phyloP scores from a whole-genome alignment of 495 filamentous ascomycete species.

The Glonium stellatum region DNA sequence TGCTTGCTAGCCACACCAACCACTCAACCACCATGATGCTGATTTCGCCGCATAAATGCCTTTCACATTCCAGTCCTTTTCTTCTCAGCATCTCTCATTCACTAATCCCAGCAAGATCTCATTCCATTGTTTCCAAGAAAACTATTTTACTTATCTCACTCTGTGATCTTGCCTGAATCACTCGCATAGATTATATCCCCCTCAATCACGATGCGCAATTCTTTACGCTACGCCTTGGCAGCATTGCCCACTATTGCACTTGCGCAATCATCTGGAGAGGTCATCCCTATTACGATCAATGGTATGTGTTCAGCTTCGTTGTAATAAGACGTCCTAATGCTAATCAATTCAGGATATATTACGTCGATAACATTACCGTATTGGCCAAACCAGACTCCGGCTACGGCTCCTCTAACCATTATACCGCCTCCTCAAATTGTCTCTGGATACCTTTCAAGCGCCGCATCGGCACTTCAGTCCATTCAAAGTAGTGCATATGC shows the following conservation, averaged over 20 bases:
- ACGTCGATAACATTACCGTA: constrained; percentile 5
- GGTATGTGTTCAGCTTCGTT: not conserved
- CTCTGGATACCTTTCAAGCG: constrained; percentile 1
- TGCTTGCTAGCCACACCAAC: not conserved
- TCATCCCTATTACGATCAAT: constrained; percentile 4
- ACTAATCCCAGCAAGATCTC: not conserved
- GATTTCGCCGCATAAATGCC: not conserved
- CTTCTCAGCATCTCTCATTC: not conserved
- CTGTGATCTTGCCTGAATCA: not conserved
- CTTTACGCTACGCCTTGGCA: constrained; percentile 1
- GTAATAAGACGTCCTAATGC: not conserved
- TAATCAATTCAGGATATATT: not conserved
- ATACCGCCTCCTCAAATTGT: constrained; percentile 4
- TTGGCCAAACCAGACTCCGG: constrained; percentile 1
- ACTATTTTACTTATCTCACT: not conserved
- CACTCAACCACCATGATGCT: constrained; percentile 2
- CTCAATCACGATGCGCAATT: not conserved
- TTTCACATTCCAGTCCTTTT: constrained; percentile 1
- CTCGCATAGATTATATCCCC: not conserved
- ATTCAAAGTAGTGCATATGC: constrained; percentile 2
- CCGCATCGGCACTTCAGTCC: not conserved
- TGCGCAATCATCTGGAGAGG: constrained; percentile 4
- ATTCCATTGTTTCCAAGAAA: not conserved
- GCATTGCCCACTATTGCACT: not conserved
- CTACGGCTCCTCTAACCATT: not conserved